phyloP scores from a whole-genome alignment of 371 early-diverging fungal genomes.

The Coemansia sp. region DNA sequence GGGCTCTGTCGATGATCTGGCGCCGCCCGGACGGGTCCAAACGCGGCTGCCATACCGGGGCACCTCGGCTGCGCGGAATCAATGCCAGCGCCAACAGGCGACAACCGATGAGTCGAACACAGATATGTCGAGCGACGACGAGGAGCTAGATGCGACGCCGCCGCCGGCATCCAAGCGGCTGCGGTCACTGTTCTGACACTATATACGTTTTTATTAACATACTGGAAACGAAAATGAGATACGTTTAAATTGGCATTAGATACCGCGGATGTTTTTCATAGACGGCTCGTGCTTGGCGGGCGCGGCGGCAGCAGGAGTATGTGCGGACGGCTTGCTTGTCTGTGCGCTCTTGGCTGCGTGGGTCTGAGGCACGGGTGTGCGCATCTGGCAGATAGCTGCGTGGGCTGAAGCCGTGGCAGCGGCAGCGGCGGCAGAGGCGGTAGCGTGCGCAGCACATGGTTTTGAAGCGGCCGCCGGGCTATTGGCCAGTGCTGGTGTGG shows the following conservation, averaged over 20 bases:
- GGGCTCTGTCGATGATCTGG: constrained; percentile 5
- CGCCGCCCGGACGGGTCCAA: constrained; percentile 38
- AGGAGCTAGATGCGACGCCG: constrained; percentile 42
- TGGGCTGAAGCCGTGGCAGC: not conserved
- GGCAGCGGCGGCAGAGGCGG: not conserved
- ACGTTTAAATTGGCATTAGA: constrained; percentile 9
- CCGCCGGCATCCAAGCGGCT: constrained; percentile 45
- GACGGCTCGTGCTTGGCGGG: constrained; percentile 23
- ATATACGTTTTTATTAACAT: not conserved
- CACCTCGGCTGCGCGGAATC: not conserved
- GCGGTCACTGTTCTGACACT: constrained; percentile 22
- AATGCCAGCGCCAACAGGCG: no score
- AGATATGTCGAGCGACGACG: constrained; percentile 39
- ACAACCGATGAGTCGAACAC: not conserved
- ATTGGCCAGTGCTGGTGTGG: not conserved
- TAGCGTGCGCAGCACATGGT: not conserved
- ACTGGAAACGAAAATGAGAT: not conserved
- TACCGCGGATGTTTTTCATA: constrained; percentile 34
- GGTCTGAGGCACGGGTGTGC: not conserved
- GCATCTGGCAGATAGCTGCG: not conserved
- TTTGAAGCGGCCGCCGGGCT: not conserved
- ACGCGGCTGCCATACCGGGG: constrained; percentile 31
- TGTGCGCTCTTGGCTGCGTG: not conserved
- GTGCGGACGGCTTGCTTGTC: not conserved
- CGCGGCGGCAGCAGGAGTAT: not conserved